Conservation (phyloP, 1,284 basidiomycete species). For the Moesziomyces aphidis region DNA sequence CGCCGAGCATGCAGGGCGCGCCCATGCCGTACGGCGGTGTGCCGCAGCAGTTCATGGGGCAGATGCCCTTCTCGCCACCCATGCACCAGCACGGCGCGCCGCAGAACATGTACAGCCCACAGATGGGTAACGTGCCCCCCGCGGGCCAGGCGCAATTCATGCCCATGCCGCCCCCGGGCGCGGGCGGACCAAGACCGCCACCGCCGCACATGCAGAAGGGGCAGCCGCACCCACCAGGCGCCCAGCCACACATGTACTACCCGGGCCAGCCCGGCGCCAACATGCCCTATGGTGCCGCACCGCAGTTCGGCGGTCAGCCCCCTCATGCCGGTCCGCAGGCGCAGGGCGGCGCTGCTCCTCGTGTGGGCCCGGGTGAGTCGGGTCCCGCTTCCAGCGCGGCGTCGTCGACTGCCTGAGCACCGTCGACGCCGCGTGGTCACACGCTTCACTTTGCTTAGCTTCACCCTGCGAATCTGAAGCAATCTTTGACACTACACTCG, state of each 20-base stretch:
- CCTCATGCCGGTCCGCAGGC: conserved; percentile 16
- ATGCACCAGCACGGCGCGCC: conserved; percentile 54
- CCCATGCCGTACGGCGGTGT: conserved; percentile 49
- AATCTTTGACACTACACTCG: neutral
- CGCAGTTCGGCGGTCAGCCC: conserved; percentile 26
- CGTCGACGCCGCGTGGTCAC: neutral
- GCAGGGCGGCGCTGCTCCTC: conserved; percentile 9
- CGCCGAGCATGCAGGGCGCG: conserved; percentile 33
- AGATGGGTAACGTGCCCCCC: conserved; percentile 51
- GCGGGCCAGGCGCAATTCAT: conserved; percentile 37
- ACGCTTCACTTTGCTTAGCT: too few species aligned
- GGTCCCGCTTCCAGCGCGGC: conserved; percentile 34
- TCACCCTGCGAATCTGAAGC: conserved; percentile 1
- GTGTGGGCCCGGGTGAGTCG: conserved; percentile 13
- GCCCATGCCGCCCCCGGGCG: conserved; percentile 46
- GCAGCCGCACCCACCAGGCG: conserved; percentile 17
- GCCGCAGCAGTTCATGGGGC: conserved; percentile 52
- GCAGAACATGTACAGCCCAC: conserved; percentile 58
- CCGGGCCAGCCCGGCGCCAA: conserved; percentile 20
- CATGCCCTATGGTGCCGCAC: conserved; percentile 21
- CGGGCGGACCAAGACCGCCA: conserved; percentile 37
- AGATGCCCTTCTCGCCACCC: conserved; percentile 57
- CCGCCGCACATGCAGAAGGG: conserved; percentile 41
- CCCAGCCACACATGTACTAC: conserved; percentile 39
- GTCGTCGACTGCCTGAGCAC: conserved; percentile 26